Evolutionary conservation across 768 basidiomycete genomes (phyloP).

Genomic region (Obba rivulosa): DNA sequence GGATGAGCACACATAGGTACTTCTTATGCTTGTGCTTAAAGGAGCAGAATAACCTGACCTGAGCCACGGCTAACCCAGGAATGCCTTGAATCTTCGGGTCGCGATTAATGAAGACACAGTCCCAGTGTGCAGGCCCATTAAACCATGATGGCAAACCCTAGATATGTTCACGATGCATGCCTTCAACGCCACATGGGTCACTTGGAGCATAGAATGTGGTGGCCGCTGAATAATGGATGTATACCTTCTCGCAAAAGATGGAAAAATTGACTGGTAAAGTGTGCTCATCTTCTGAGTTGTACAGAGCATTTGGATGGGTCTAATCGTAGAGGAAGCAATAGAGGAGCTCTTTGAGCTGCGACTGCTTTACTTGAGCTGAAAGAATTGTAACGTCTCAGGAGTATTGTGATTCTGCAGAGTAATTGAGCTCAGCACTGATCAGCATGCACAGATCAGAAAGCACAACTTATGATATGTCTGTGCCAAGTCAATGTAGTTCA

Average conservation of each 20-base stretch:
- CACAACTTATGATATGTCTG: too few relatives aligned
- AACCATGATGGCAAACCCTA: slow-evolving; percentile 18
- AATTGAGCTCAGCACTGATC: too few relatives aligned
- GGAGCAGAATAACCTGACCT: slow-evolving; percentile 20
- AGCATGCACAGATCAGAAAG: too few relatives aligned
- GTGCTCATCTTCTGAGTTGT: too few relatives aligned
- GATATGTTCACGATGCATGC: slow-evolving; percentile 25
- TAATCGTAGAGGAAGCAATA: neutral
- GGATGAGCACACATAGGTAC: slow-evolving; percentile 6
- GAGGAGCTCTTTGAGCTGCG: too few relatives aligned
- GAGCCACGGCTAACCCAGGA: slow-evolving; percentile 14
- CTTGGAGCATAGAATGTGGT: slow-evolving; percentile 26
- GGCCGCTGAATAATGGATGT: slow-evolving; percentile 16
- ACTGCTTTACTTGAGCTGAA: too few relatives aligned
- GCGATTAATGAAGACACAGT: slow-evolving; percentile 20
- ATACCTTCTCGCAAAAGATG: neutral
- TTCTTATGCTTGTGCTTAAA: slow-evolving; percentile 7
- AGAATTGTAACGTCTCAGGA: too few relatives aligned
- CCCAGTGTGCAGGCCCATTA: slow-evolving; percentile 1
- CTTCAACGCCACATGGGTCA: slow-evolving; percentile 17
- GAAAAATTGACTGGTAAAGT: neutral
- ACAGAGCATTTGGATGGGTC: too few relatives aligned
- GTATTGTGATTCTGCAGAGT: too few relatives aligned
- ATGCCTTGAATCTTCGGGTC: slow-evolving; percentile 12
- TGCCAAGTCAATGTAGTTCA: too few relatives aligned